Base-by-base conservation (phyloP, 163 green algal species). In the Scenedesmus sp. region DNA sequence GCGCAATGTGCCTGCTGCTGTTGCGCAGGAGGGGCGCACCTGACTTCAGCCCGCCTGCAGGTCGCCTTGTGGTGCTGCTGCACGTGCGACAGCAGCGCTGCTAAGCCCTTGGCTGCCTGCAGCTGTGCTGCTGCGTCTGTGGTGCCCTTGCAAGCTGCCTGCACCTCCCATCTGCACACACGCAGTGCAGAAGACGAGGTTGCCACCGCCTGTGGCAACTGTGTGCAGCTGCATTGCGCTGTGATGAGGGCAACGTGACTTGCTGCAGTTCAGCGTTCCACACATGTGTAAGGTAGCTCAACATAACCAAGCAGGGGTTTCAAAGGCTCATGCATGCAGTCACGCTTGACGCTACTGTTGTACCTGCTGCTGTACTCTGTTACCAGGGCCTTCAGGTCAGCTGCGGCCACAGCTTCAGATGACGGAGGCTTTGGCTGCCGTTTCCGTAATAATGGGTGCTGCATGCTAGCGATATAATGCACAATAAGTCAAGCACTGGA, bases 61-160 rank as follows among this genome's bases (percentile, higher is more conserved):
- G 40, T 51, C 5, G 35, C 15, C 44, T 46, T 73, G 33, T 90
- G 85, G 44, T 90, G 85, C 85, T 83, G 70, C 30, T 53, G n/a
- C 70, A 76, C 13, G 12, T 61, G n/a, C 18, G 33, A 40, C 18
- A 76, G 24, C 70, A 90, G 70, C 12, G 70, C 44, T 20, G 16
- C 16, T 35, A 90, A 35, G 22, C 16, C 30, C 18, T 85, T 90
- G 3, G 85, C 72, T 22, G 85, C 85, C 7, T 84, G 70, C 33
- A 90, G 72, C 70, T 82, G 85, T 40, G 85, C 85, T 59, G 72
- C 70, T 51, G 70, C 72, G 49, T 90, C 85, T 40, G 70, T 73
- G n/a, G 44, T 90, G 72, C 85, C 85, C 85, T 76, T 90, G 33
- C 35, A 43, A 22, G 44, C 85, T 59, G 85, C 85, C 22, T 90